Base-by-base conservation (phyloP, 2,329 filamentous ascomycete genomes). In the Tolypocladium inflatum region DNA sequence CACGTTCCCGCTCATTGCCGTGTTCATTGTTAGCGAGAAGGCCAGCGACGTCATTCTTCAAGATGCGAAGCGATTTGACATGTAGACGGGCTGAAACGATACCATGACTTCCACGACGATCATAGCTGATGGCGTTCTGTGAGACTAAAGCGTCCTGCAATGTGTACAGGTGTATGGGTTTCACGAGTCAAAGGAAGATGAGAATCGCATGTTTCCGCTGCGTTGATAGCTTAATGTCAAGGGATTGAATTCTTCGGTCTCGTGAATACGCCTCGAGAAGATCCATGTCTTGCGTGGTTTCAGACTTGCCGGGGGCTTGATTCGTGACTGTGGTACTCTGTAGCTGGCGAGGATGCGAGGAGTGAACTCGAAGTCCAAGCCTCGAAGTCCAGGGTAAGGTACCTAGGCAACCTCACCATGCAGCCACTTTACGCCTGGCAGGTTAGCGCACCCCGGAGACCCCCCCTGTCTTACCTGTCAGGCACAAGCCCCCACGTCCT, bases 21-120 rank as follows among this genome's bases (percentile, higher is more conserved):
- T 81, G 7, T 67, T 66, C 33, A 56, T 86, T 68, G 72, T 82
- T 6, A 76, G 75, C 1, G 83, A 87, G 73, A 87, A 86, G 74
- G 84, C 84, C 0, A 66, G 65, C 13, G 64, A 69, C 38, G 61
- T 65, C 0, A 70, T 70, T 1, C 79, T 68, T n/a, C 55, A 62
- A 17, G 65, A 59, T 0, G 61, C 62, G 0, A 57, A 64, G 50
- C 61, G 19, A 33, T 13, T 13, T 17, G 30, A 35, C 4, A 45
- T 45, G 39, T 41, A 45, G 17, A 39, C 9, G 8, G 21, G 15
- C 15, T 39, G 7, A n/a, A 7, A 7, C 21, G 7, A 26, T 48
- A 19, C 9, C 26, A 51, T 5, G 30, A 19, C 17, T 41, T 41
- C 15, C 6, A 41, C 4, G 17, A 41, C 5, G 17, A 7, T 17